Base-by-base conservation (phyloP, 805 yeast genomes). In the Sugiyamaella mastotermitis region DNA sequence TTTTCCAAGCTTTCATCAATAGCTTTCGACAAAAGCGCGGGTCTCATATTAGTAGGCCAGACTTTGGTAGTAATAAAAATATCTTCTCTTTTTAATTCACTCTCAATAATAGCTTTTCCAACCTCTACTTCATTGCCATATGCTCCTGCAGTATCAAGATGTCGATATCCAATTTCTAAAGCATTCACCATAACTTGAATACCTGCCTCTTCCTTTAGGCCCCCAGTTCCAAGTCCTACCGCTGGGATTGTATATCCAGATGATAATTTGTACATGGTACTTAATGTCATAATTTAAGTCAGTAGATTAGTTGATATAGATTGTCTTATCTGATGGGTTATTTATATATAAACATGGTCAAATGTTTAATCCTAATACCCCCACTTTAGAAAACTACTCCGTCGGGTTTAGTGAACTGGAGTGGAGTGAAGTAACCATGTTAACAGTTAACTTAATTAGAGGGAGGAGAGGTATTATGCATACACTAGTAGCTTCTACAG, bases 71-170 rank as follows among this genome's bases (percentile, higher is more conserved):
- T 67, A 43, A 58, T 56, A 49, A 63, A 69, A 16, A 68, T 45
- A 41, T 69, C 66, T 22, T 52, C 52, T 33, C 74, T 54, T 39
- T 79, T 74, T 14, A 80, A 64, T 10, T 80, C 82, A 31, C 79
- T 61, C 35, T 73, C 80, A 43, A 55, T 59, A 44, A 78, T 65
- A 18, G 76, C 84, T 30, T 62, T 63, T 11, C 74, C 74, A 13
- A 69, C 69, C 49, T 71, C 77, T 16, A 49, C 51, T 53, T 78
- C 79, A 55, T 78, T 80, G 3, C 58, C 52, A 62, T 80, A 80
- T 26, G 52, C 55, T 24, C 63, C 71, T 30, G 86, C 87, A 24
- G 72, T 61, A 54, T 80, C 86, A 38, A 80, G 61, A 53, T 77
- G 83, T 46, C 82, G 66, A 56, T 76, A 78, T 4, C 84, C 84